Conservation (phyloP, 768 basidiomycete species). For the Russula foetens region DNA sequence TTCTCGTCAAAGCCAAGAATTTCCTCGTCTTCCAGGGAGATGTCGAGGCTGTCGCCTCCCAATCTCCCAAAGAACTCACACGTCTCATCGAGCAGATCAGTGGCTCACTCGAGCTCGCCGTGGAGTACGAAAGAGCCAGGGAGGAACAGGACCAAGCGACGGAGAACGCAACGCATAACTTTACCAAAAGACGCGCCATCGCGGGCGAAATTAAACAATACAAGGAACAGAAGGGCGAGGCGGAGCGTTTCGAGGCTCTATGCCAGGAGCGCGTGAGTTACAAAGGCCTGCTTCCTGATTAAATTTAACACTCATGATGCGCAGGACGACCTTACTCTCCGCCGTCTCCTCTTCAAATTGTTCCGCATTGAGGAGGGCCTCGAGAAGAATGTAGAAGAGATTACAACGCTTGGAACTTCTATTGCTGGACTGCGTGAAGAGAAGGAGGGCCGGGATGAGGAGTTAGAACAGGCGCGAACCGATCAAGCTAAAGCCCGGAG, state of each 20-base stretch:
- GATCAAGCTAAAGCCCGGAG: slow-evolving; percentile 75
- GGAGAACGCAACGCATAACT: slow-evolving; percentile 91
- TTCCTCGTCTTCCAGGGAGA: slow-evolving; percentile 99
- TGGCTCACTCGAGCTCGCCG: slow-evolving; percentile 83
- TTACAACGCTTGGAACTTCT: slow-evolving; percentile 66
- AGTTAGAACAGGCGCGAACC: slow-evolving; percentile 62
- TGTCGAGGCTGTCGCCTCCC: slow-evolving; percentile 95
- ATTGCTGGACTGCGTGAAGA: slow-evolving; percentile 61
- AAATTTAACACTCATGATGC: not conserved
- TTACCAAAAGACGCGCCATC: slow-evolving; percentile 88
- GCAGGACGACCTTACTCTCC: slow-evolving; percentile 76
- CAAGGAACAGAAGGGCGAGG: slow-evolving; percentile 93
- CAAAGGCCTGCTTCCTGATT: not conserved
- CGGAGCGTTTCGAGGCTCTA: slow-evolving; percentile 76
- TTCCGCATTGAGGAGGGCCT: slow-evolving; percentile 86
- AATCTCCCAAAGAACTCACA: slow-evolving; percentile 84
- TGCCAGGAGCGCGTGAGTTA: slow-evolving; percentile 59
- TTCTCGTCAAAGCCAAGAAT: slow-evolving; percentile 98
- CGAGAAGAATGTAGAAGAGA: slow-evolving; percentile 57
- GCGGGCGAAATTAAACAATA: slow-evolving; percentile 95
- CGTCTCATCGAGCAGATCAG: slow-evolving; percentile 93
- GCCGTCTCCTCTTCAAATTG: slow-evolving; percentile 78
- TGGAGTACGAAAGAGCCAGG: slow-evolving; percentile 85
- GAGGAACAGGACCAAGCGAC: slow-evolving; percentile 84
- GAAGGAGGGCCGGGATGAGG: slow-evolving; percentile 61